phyloP scores from a whole-genome alignment of 768 basidiomycete species.

The Leccinum aurantiacum region DNA sequence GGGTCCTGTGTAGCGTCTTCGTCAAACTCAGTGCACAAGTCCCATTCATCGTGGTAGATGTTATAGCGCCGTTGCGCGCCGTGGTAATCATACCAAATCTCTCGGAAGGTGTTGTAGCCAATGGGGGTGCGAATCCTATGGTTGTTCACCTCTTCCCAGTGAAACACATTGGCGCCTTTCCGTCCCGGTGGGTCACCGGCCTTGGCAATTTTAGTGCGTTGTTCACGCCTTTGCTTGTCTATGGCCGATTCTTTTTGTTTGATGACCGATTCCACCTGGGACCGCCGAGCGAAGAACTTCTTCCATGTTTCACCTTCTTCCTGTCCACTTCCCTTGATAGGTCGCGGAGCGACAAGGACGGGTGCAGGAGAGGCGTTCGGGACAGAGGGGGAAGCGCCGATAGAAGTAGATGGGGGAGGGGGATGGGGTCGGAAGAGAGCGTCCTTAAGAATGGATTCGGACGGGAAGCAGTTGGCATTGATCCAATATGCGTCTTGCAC shows the following conservation, averaged over 20 bases:
- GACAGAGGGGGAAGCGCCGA: neutral
- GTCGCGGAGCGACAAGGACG: neutral
- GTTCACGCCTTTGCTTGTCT: neutral
- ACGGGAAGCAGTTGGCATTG: neutral
- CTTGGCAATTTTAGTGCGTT: neutral
- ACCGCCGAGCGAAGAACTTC: neutral
- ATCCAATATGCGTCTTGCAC: neutral
- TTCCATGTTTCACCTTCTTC: neutral
- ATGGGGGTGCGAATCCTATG: neutral
- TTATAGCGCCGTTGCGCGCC: neutral
- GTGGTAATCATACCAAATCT: neutral
- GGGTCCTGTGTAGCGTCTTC: neutral
- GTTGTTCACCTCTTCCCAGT: neutral
- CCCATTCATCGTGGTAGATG: neutral
- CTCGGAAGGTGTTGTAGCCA: neutral
- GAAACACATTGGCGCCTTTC: neutral
- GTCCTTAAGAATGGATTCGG: neutral
- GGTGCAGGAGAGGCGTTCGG: neutral
- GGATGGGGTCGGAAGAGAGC: neutral
- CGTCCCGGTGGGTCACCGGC: neutral
- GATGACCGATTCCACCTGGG: neutral
- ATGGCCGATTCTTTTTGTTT: neutral
- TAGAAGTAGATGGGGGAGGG: neutral
- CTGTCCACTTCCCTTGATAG: slow-evolving; percentile 1
- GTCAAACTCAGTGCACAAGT: slow-evolving; percentile 1